Evolutionary conservation across 306 rosid genomes (phyloP).

Genomic region (Lathyrus tuberosus): DNA sequence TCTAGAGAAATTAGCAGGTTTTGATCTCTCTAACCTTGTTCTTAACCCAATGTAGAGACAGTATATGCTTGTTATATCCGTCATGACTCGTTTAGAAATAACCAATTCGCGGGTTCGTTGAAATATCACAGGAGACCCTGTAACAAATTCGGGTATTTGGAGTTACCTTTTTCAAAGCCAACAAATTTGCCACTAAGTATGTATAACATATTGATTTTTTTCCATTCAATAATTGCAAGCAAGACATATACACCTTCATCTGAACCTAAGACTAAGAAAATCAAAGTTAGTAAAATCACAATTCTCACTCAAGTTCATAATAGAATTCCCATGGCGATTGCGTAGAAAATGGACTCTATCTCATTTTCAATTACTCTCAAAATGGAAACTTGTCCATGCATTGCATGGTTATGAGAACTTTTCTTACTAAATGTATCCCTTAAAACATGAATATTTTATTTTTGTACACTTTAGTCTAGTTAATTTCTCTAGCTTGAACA

Average conservation of each 20-base stretch:
- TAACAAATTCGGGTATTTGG: too few species aligned
- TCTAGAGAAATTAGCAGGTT: conserved; percentile 26
- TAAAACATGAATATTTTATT: background rate
- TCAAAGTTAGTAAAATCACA: too few species aligned
- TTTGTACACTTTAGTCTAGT: conserved; percentile 14
- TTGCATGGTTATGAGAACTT: background rate
- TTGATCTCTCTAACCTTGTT: background rate
- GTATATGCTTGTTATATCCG: background rate
- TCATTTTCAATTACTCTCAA: background rate
- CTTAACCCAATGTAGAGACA: background rate
- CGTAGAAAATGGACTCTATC: background rate
- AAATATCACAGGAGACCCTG: too few species aligned
- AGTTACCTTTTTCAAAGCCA: too few species aligned
- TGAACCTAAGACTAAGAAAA: too few species aligned
- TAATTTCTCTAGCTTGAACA: background rate
- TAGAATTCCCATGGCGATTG: too few species aligned
- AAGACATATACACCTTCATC: too few species aligned
- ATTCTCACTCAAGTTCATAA: too few species aligned
- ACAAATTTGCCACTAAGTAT: too few species aligned
- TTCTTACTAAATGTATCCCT: background rate
- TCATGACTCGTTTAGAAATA: background rate
- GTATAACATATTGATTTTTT: too few species aligned
- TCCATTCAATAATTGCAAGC: too few species aligned
- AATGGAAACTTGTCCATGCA: background rate
- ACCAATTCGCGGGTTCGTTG: too few species aligned